Evolutionary conservation across 2,329 filamentous ascomycete genomes (phyloP).

Genomic region (Hirsutella rhossiliensis): DNA sequence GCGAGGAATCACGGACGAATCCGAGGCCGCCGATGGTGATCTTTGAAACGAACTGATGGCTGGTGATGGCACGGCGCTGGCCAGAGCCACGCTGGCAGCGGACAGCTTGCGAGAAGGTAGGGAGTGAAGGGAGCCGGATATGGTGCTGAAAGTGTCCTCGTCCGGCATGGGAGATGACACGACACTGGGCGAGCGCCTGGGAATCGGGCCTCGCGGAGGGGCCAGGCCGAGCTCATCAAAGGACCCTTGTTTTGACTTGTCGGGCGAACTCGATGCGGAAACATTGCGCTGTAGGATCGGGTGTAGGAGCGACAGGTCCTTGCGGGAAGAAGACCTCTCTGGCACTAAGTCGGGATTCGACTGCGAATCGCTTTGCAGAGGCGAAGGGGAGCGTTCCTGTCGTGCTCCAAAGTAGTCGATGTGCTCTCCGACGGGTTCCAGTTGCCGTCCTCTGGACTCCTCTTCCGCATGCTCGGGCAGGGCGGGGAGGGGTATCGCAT

Average conservation of each 20-base stretch:
- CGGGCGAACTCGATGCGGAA: constrained; percentile 27
- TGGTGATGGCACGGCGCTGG: constrained; percentile 39
- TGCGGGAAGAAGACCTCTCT: constrained; percentile 17
- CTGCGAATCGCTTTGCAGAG: constrained; percentile 29
- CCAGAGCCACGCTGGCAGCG: constrained; percentile 46
- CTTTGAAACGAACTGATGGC: constrained; percentile 50
- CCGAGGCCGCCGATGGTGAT: constrained; percentile 77
- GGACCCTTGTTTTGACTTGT: constrained; percentile 30
- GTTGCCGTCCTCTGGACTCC: constrained; percentile 25
- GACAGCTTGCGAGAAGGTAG: constrained; percentile 68
- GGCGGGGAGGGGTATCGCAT: constrained; percentile 32
- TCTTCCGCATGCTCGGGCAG: constrained; percentile 29
- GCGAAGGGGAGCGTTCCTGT: constrained; percentile 45
- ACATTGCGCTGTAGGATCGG: constrained; percentile 21
- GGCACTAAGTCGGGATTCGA: constrained; percentile 15
- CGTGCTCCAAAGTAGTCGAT: constrained; percentile 38
- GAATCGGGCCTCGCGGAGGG: constrained; percentile 36
- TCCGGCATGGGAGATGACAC: constrained; percentile 56
- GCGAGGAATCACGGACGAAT: constrained; percentile 59
- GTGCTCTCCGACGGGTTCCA: constrained; percentile 26
- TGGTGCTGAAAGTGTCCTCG: constrained; percentile 49
- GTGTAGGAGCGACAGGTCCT: constrained; percentile 19
- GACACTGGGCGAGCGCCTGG: constrained; percentile 45
- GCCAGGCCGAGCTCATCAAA: constrained; percentile 39
- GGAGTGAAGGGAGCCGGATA: constrained; percentile 45